These are phyloP conservation scores for Eucalyptus sp. DNA, from an alignment of 345 rosid genomes.

Conservation along the genomic window DNA sequence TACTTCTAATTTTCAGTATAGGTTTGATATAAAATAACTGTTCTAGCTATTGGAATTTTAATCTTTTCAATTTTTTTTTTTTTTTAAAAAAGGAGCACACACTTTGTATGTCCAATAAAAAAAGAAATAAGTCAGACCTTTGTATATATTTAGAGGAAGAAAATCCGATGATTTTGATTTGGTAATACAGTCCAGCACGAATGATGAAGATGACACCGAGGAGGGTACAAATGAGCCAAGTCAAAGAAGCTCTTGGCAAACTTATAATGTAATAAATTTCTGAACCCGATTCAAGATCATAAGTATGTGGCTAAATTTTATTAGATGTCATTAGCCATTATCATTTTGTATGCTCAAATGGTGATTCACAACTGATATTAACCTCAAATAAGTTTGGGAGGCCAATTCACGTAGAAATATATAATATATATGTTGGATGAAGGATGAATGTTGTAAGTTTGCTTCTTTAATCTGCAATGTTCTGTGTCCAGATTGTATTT, in stretches of 20 bases:
- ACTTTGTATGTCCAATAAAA: background rate
- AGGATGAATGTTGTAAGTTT: background rate
- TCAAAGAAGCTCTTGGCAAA: background rate
- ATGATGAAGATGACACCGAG: background rate
- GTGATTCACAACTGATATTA: background rate
- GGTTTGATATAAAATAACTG: background rate
- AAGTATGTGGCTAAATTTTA: background rate
- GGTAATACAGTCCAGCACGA: background rate
- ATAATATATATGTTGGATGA: background rate
- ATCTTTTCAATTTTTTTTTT: background rate
- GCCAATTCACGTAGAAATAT: background rate
- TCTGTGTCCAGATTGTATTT: background rate
- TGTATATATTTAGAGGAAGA: background rate
- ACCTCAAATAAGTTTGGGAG: background rate
- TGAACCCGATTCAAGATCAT: background rate
- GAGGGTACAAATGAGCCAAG: background rate
- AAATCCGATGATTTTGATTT: background rate
- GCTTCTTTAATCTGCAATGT: background rate
- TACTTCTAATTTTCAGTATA: background rate
- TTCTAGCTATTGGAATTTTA: background rate
- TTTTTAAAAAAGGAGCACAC: background rate
- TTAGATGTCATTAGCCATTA: background rate
- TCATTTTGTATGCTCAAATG: background rate
- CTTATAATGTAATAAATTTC: background rate
- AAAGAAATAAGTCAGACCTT: background rate